Evolutionary conservation across 2,329 filamentous ascomycete genomes (phyloP), one percentile per base, ranked within the genome.

Genomic region (Fusarium tricinctum): DNA sequence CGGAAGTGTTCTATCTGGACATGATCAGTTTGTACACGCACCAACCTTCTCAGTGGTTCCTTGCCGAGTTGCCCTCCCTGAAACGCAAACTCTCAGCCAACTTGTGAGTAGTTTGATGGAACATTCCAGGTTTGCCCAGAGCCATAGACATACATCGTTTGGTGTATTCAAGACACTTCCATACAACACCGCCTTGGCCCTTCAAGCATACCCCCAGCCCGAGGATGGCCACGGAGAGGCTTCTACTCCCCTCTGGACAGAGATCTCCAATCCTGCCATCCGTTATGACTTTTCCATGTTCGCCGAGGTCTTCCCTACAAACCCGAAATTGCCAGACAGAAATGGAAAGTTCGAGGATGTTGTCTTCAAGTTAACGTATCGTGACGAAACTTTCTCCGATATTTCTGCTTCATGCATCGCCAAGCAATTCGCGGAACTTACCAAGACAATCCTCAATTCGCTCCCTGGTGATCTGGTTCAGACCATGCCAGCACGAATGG

Each of bases 231-330:
- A 14, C 1, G 14, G 19, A 4, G 2, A 15, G 7, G 5, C 2
- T 10, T 6, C 9, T 3, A 1, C 8, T 2, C 14, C 32, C 5
- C 47, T 46, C 0, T 67, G 64, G 64, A 54, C 51, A 0, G 40
- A 68, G 6, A 40, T 68, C 2, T 39, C 28, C 1, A 67, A 64
- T 3, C 58, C 58, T 4, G 58, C 58, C 14, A 67, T 67, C 28
- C 58, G 64, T 32, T 68, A 67, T 17, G 64, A 67, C 14, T 68
- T 67, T 35, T 9, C 33, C 3, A 67, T 67, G 46, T 68, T 68
- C 17, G 51, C 63, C 0, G 64, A 67, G 7, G 63, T 68, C 3
- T 68, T 67, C 7, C 44, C 61, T 1, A 50, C 54, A 2, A 38
- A 38, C 3, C 63, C 58, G 3, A 40, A 23, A n/a, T 53, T 26